Evolutionary conservation across 192 early-diverging fungal genomes (phyloP), one percentile per base, ranked within the genome.

Genomic region (Backusella parvicylindrica): DNA sequence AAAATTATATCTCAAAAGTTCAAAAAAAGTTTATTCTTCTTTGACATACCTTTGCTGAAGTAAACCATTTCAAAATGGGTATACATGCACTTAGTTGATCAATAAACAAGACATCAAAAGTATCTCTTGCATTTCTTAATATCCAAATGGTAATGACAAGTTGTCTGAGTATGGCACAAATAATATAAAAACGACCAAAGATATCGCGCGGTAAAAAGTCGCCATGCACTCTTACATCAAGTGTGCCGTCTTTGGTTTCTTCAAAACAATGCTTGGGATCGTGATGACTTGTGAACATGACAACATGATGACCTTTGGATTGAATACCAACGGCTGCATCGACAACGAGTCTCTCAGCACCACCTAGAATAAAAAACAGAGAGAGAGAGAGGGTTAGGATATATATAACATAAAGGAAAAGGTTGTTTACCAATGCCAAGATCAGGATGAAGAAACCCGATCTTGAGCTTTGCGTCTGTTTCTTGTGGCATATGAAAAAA

Each of bases 381-480:
- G 68, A n/a, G 28, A 13, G 47, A 71, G 70, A 31, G 41, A 37
- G 9, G n/a, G 11, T 43, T 43, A 18, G 0, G 31, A 6, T 21
- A 26, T 21, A 49, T 30, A n/a, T 11, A 15, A 13, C 53, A 3
- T 28, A 38, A 38, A 38, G 37, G 11, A 16, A 41, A 28, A n/a
- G 28, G 38, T 26, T 18, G 9, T 40, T 68, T 84, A 91, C 93
- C 96, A 47, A 98, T 98, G 32, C 97, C 97, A 1, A 98, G 84
- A 78, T 98, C 93, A 8, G 97, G 97, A 74, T 98, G 97, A 28
- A 98, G 81, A 81, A 98, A 95, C 16, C 90, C 95, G 40, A 97
- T 75, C 7, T 76, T 89, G 2, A 92, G 43, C 7, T 66, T 66
- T 60, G 53, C 26, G 11, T 60, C 13, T 60, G 23, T 28, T 28